A percentile compares a stretch with the other conserved stretches of the same genome.
These are phyloP conservation scores for Aspergillus costaricaensis DNA, from an alignment of 2,329 filamentous ascomycete species.

Conservation along the genomic window DNA sequence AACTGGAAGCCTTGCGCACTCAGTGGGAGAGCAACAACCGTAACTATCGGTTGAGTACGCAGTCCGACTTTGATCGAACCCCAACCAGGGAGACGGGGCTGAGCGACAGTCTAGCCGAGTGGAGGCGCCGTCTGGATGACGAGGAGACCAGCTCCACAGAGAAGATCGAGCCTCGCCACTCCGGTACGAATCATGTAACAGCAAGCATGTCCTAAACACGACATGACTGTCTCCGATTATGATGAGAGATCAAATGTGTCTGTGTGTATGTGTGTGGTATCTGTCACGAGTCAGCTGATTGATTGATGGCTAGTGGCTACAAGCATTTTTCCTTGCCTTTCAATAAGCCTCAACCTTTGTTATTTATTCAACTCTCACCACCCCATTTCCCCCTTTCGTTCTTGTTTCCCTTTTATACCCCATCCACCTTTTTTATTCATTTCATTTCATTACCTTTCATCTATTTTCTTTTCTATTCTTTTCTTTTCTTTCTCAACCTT, in stretches of 20 bases:
- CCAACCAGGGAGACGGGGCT: constrained; percentile 53
- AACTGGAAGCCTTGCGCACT: constrained; percentile 83
- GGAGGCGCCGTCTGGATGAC: constrained; percentile 74
- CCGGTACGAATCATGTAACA: constrained; percentile 23
- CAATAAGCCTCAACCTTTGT: neutral
- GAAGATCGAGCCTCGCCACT: constrained; percentile 28
- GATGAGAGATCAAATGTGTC: neutral
- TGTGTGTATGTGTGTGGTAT: too few species aligned
- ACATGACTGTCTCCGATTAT: neutral
- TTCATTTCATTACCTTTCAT: too few species aligned
- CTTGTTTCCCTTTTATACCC: constrained; percentile 25
- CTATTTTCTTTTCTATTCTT: too few species aligned
- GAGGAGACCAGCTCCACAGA: constrained; percentile 46
- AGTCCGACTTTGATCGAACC: constrained; percentile 78
- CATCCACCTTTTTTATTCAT: constrained; percentile 17
- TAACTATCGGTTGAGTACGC: constrained; percentile 85
- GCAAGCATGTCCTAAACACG: constrained; percentile 39
- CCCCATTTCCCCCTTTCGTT: constrained; percentile 13
- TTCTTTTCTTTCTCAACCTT: too few species aligned
- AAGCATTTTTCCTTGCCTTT: constrained; percentile 7
- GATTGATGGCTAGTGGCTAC: neutral
- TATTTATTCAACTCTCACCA: constrained; percentile 2
- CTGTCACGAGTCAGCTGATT: too few species aligned
- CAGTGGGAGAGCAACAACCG: constrained; percentile 98
- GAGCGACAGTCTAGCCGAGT: constrained; percentile 74